Conservation (phyloP, 306 rosid genomes). For the Aeschynomene evenia region DNA sequence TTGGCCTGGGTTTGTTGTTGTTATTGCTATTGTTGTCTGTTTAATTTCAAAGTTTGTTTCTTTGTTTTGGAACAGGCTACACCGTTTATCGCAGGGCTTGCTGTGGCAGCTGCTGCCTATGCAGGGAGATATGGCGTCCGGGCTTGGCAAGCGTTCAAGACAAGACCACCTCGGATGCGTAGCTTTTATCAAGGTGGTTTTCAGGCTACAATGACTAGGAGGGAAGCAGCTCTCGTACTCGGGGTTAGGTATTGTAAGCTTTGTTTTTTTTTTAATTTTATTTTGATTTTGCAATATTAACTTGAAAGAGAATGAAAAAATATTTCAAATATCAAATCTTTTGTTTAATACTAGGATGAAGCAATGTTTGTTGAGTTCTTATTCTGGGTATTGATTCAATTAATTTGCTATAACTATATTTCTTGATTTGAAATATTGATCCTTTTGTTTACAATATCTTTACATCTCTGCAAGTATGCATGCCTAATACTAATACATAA, state of each 20-base stretch:
- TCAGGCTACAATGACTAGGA: conserved; percentile 62
- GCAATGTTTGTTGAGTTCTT: background rate
- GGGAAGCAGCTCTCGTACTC: conserved; percentile 75
- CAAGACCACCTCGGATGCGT: conserved; percentile 52
- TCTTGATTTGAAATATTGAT: background rate
- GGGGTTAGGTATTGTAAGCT: conserved; percentile 71
- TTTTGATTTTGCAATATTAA: background rate
- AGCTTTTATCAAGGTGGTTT: conserved; percentile 77
- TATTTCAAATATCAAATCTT: background rate
- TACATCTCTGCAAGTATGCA: background rate
- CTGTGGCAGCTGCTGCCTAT: conserved; percentile 68
- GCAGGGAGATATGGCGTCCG: conserved; percentile 67
- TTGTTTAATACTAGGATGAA: background rate
- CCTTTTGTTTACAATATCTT: background rate
- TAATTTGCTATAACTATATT: background rate
- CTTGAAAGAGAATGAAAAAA: background rate
- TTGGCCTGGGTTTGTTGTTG: too few relatives aligned
- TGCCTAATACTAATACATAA: background rate
- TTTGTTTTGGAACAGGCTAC: conserved; percentile 50
- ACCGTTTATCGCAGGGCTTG: conserved; percentile 73
- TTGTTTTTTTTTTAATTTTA: background rate
- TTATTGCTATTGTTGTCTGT: background rate
- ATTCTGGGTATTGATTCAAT: background rate
- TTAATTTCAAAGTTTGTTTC: background rate
- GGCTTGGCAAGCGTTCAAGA: conserved; percentile 75